Evolutionary conservation across 768 basidiomycete genomes (phyloP), one percentile per base, ranked within the genome.

Genomic region (Termitomyces sp.): DNA sequence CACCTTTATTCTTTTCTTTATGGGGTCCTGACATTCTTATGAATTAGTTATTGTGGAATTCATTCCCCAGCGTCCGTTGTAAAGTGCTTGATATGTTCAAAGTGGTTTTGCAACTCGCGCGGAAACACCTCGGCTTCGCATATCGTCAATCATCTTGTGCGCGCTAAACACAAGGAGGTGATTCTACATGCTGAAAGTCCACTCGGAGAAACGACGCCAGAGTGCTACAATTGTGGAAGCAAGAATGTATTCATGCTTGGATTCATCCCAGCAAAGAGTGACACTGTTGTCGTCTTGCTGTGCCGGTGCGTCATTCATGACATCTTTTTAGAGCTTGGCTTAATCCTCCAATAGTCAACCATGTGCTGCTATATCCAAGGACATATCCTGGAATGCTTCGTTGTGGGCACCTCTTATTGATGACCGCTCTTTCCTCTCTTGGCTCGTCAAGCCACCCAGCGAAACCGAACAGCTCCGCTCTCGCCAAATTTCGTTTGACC

Each of bases 201-300:
- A 2, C 80, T 99, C 3, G 97, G 97, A 2, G 97, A 98, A 75
- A 98, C 97, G 1, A 91, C 93, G 0, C 97, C 97, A 0, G 97
- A 99, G 76, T 99, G 97, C 72, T 99, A 99, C 79, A 95, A 95
- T 68, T 99, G 97, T 69, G 97, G 97, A 16, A 95, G 92, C 78
- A 98, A 97, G 76, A 99, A 99, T 69, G 97, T 98, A 13, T 99
- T 99, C 70, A 95, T 98, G 91, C 84, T 99, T 18, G 97, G 97
- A 4, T 99, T 99, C 68, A 99, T 99, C 67, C 97, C 97, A 3
- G 97, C 97, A 20, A 99, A 99, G 77, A 93, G 92, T 69, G 97
- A 99, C 69, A 98, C 97, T 5, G 97, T 99, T 41, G 97, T 99
- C 38, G 96, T 99, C 36, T 79, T 99, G 18, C 82, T 99, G 18